Evolutionary conservation across 352 stramenopile genomes (phyloP), one percentile per base, ranked within the genome.

Genomic region (Phytophthora macrochlamydospora): DNA sequence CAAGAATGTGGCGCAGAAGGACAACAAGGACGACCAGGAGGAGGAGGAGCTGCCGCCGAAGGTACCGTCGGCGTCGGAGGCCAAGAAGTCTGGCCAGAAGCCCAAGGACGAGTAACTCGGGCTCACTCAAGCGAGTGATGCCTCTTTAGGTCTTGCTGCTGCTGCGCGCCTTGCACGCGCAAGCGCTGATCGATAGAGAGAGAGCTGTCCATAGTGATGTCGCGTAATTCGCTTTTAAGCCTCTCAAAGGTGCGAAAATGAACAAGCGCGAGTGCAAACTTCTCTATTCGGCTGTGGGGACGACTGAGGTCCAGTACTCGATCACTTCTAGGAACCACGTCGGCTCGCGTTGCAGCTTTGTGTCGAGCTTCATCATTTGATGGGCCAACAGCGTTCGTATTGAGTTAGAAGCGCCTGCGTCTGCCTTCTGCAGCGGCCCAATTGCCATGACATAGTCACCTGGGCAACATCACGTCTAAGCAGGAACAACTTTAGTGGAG

Each of bases 381-480:
- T 92, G 83, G 3, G 83, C 83, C 51, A 89, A 45, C 31, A 91
- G 51, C 7, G 51, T 75, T n/a, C 65, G 62, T 43, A 58, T 50
- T 1, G 59, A 55, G 38, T 45, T 56, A 6, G 28, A 18, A 45
- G 28, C n/a, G 45, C 65, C 59, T 46, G 52, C 51, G 40, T 74
- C 77, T 14, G 52, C 52, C 43, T 78, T 85, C 44, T 85, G 73
- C 44, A 91, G 67, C 1, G 87, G 87, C 1, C 87, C 87, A 53
- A 94, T 92, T 14, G 85, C 71, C 83, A 94, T 91, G n/a, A 92
- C 70, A 46, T 89, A 89, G 60, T 90, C 81, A 29, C 83, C 83
- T 87, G 44, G 11, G 12, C 7, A 24, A 54, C 33, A 54, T 46
- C 7, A 24, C 18, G 18, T 24, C 18, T 24, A 24, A 24, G 18